phyloP scores from a whole-genome alignment of 805 yeast species.

The Metschnikowia proteae region DNA sequence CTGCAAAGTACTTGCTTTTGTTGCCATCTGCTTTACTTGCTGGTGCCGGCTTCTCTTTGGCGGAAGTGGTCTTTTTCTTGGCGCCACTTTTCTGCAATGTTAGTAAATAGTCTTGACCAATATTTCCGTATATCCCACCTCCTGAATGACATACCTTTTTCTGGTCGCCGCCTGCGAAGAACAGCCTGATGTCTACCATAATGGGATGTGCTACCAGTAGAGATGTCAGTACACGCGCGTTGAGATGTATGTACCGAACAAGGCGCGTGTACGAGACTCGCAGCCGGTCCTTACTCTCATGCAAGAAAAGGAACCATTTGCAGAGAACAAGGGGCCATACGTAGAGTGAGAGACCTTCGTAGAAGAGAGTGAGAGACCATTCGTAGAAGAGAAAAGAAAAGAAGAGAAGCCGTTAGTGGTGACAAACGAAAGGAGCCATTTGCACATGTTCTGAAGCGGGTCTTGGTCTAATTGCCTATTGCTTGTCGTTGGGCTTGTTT shows the following conservation, averaged over 20 bases:
- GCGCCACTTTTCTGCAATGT: not conserved
- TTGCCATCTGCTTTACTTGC: slow-evolving; percentile 1
- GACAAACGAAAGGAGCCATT: not conserved
- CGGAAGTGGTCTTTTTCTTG: slow-evolving; percentile 1
- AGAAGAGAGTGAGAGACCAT: too few species aligned
- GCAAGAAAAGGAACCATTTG: too few species aligned
- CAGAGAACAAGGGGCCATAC: too few species aligned
- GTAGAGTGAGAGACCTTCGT: too few species aligned
- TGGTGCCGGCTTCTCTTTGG: not conserved
- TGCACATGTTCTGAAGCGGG: not conserved
- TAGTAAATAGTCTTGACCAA: not conserved
- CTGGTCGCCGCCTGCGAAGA: slow-evolving; percentile 12
- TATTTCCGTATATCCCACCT: not conserved
- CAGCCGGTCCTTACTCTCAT: not conserved
- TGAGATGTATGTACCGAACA: not conserved
- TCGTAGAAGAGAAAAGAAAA: too few species aligned
- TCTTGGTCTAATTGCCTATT: not conserved
- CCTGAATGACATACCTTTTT: not conserved
- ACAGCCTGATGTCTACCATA: slow-evolving; percentile 21
- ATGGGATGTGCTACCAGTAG: not conserved
- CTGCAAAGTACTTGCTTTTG: not conserved
- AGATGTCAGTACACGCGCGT: not conserved
- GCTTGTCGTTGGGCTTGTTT: not conserved
- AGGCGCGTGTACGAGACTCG: not conserved
- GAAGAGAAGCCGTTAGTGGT: too few species aligned